Evolutionary conservation across 2,329 filamentous ascomycete genomes (phyloP).

Genomic region (Penicillium oxalicum): DNA sequence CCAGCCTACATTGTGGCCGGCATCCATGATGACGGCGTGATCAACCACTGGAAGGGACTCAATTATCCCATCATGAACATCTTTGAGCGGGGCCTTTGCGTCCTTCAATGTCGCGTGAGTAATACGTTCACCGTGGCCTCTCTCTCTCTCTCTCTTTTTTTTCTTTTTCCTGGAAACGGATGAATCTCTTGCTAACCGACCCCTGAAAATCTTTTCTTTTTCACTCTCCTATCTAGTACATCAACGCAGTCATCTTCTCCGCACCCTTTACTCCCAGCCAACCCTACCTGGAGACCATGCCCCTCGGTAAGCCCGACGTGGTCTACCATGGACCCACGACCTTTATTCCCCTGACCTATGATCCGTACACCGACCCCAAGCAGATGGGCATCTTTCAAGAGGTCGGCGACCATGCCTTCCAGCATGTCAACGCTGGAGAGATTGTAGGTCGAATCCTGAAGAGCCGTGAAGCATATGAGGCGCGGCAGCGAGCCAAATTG

Average conservation of each 20-base stretch:
- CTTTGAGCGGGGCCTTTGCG: conserved; percentile 90
- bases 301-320: conserved; percentile 66
- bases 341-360: conserved; percentile 73
- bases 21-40: conserved; percentile 88
- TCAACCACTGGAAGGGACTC: conserved; percentile 93
- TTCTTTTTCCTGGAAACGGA: neutral
- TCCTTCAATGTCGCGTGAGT: conserved; percentile 83
- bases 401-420: conserved; percentile 70
- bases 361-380: conserved; percentile 76
- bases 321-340: conserved; percentile 96
- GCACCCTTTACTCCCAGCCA: conserved; percentile 82
- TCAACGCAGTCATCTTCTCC: conserved; percentile 81
- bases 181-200: neutral
- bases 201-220: no score
- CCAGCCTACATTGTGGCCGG: conserved; percentile 87
- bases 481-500: conserved; percentile 81
- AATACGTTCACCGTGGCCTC: no score
- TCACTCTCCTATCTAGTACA: conserved; percentile 57
- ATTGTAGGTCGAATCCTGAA: conserved; percentile 89
- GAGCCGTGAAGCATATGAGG: conserved; percentile 82
- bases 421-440: conserved; percentile 82
- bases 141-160: neutral
- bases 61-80: conserved; percentile 99
- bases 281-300: conserved; percentile 68
- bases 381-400: conserved; percentile 77